These are phyloP conservation scores for Allium fistulosum DNA, from an alignment of 106 monocot species.

Conservation along the genomic window DNA sequence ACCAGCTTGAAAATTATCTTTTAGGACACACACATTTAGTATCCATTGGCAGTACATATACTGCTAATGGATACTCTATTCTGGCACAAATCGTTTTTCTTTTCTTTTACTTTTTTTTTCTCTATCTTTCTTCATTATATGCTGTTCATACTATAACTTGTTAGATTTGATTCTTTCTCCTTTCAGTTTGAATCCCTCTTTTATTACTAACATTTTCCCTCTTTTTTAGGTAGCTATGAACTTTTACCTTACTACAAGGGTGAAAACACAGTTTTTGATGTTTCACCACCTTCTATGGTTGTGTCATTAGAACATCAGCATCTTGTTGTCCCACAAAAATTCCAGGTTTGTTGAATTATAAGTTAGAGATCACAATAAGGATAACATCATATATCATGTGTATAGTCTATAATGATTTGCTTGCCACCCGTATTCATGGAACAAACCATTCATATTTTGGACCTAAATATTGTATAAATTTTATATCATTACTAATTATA, in stretches of 20 bases:
- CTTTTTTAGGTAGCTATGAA: constrained; percentile 60
- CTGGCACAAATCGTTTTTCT: too few relatives aligned
- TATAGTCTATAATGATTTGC: background rate
- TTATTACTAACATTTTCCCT: constrained; percentile 2
- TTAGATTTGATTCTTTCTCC: background rate
- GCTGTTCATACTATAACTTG: too few relatives aligned
- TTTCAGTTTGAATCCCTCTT: background rate
- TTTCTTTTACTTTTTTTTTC: too few relatives aligned
- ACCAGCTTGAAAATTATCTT: background rate
- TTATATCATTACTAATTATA: too few relatives aligned
- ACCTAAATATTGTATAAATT: too few relatives aligned
- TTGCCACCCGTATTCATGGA: background rate
- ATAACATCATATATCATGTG: constrained; percentile 1
- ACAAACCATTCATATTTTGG: too few relatives aligned
- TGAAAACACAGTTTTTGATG: constrained; percentile 94
- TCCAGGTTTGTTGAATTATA: constrained; percentile 49
- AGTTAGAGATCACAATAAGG: background rate
- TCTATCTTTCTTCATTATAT: too few relatives aligned
- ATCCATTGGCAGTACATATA: too few relatives aligned
- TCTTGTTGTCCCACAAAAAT: constrained; percentile 52
- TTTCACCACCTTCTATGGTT: constrained; percentile 70
- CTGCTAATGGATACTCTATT: too few relatives aligned
- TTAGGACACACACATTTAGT: too few relatives aligned
- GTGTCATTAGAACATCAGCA: constrained; percentile 78
- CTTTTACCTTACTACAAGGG: constrained; percentile 94